These are phyloP conservation scores for Pseudocercospora ulei DNA, from an alignment of 2,329 filamentous ascomycete species.

Conservation along the genomic window DNA sequence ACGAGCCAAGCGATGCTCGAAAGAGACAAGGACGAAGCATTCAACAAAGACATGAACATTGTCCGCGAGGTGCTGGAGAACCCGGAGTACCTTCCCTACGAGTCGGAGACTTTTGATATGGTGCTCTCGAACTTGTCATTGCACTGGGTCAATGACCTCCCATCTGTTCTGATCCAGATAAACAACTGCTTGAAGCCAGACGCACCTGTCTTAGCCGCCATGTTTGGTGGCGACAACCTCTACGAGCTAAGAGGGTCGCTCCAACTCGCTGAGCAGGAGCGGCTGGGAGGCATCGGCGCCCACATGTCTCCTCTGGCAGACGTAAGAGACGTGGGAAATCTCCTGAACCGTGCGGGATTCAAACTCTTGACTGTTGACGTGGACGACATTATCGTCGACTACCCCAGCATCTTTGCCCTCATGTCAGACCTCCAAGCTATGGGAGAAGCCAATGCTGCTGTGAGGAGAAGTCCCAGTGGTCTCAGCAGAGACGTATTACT, in stretches of 20 bases:
- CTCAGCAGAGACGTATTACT: slow-evolving; percentile 75
- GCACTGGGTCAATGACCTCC: slow-evolving; percentile 97
- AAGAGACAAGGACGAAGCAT: slow-evolving; percentile 64
- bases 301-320: slow-evolving; percentile 88
- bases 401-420: slow-evolving; percentile 75
- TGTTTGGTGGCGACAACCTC: slow-evolving; percentile 90
- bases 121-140: slow-evolving; percentile 80
- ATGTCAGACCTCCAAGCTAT: slow-evolving; percentile 94
- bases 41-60: slow-evolving; percentile 64
- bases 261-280: slow-evolving; percentile 83
- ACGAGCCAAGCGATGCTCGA: slow-evolving; percentile 68
- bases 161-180: slow-evolving; percentile 71
- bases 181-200: slow-evolving; percentile 84
- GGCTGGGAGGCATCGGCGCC: slow-evolving; percentile 80
- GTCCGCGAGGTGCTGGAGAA: slow-evolving; percentile 64
- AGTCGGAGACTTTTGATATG: slow-evolving; percentile 69
- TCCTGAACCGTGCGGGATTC: slow-evolving; percentile 80
- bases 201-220: slow-evolving; percentile 82
- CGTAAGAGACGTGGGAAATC: slow-evolving; percentile 77
- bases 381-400: slow-evolving; percentile 94
- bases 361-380: slow-evolving; percentile 94
- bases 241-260: slow-evolving; percentile 89
- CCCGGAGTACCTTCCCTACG: slow-evolving; percentile 66
- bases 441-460: slow-evolving; percentile 85
- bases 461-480: slow-evolving; percentile 68